These are phyloP conservation scores for Torulaspora maleeae DNA, from an alignment of 805 yeast genomes.

Conservation along the genomic window DNA sequence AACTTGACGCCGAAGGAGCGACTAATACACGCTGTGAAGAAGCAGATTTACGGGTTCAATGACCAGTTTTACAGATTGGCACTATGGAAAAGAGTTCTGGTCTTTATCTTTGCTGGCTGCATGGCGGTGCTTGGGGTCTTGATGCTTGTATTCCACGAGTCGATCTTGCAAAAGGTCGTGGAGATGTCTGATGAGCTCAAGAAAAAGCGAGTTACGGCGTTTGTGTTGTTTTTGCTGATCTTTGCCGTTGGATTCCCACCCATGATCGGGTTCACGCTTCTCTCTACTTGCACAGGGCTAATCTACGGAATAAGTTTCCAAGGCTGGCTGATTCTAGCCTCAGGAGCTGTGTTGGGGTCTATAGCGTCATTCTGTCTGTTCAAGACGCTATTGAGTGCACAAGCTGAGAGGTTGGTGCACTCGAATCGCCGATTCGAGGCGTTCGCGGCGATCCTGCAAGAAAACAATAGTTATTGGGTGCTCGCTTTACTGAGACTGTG, in stretches of 20 bases:
- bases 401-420: constrained; percentile 57
- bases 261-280: constrained; percentile 69
- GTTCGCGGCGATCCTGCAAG: constrained; percentile 66
- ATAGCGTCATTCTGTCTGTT: constrained; percentile 66
- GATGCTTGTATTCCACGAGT: constrained; percentile 27
- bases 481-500: constrained; percentile 73
- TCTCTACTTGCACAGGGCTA: constrained; percentile 69
- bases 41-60: constrained; percentile 9
- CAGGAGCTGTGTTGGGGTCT: constrained; percentile 70
- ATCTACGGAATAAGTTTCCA: constrained; percentile 66
- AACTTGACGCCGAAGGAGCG: constrained; percentile 34
- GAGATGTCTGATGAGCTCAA: constrained; percentile 44
- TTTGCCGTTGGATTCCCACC: constrained; percentile 86
- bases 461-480: constrained; percentile 61
- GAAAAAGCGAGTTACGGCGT: constrained; percentile 38
- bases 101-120: constrained; percentile 15
- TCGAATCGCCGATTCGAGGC: constrained; percentile 65
- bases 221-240: constrained; percentile 48
- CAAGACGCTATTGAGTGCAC: constrained; percentile 50
- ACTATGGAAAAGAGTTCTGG: constrained; percentile 23
- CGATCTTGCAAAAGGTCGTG: constrained; percentile 35
- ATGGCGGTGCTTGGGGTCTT: constrained; percentile 17
- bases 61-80: constrained; percentile 20
- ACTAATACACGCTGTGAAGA: constrained; percentile 21
- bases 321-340: constrained; percentile 76